phyloP scores from a whole-genome alignment of 768 basidiomycete species.

The Hygrocybe punicea region DNA sequence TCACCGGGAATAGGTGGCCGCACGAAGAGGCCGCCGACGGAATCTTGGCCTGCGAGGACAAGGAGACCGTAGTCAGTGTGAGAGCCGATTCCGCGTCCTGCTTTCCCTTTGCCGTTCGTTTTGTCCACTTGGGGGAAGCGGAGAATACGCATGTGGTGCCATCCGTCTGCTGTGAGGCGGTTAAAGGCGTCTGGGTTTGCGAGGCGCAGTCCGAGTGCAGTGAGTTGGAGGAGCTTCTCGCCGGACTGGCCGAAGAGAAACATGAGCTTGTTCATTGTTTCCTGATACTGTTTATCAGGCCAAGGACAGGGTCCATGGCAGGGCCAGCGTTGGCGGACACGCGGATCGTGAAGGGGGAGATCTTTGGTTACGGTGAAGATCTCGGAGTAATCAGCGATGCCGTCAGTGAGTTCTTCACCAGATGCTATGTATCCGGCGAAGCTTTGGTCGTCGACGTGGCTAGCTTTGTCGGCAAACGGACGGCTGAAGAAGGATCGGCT shows the following conservation, averaged over 20 bases:
- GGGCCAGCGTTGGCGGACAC: conserved; percentile 4
- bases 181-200: not conserved
- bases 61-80: conserved; percentile 11
- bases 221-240: conserved; percentile 7
- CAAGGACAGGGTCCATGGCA: conserved; percentile 9
- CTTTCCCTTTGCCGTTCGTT: conserved; percentile 7
- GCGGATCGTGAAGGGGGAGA: conserved; percentile 3
- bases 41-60: conserved; percentile 4
- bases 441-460: conserved; percentile 9
- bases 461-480: conserved; percentile 1
- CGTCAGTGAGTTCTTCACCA: conserved; percentile 9
- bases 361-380: conserved; percentile 10
- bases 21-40: conserved; percentile 7
- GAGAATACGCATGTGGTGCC: conserved; percentile 10
- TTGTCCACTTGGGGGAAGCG: conserved; percentile 8
- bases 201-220: conserved; percentile 3
- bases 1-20: conserved; percentile 4
- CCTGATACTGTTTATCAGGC: conserved; percentile 1
- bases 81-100: conserved; percentile 6
- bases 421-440: conserved; percentile 9
- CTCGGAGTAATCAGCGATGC: conserved; percentile 8
- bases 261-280: conserved; percentile 2
- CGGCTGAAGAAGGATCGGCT: conserved; percentile 2
- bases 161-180: conserved; percentile 4
- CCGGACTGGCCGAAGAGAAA: not conserved